phyloP scores from a whole-genome alignment of 441 rosid genomes.

The Pelargonium citronellum region DNA sequence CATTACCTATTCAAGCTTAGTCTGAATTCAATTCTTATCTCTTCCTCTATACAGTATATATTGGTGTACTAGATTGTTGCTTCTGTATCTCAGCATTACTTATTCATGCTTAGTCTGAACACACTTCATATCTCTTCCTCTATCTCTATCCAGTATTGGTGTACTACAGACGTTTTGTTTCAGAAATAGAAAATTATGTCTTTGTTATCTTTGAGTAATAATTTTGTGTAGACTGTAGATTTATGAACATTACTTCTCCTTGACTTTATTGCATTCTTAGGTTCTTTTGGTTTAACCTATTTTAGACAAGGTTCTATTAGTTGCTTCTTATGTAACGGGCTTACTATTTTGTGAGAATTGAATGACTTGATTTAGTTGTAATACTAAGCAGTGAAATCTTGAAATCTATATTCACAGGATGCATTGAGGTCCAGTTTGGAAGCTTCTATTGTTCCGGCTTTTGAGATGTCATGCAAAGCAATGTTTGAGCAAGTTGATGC shows the following conservation, averaged over 20 bases:
- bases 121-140: no score
- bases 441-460: constrained; percentile 65
- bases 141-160: no score
- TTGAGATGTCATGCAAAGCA: constrained; percentile 72
- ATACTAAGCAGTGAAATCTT: constrained; percentile 10
- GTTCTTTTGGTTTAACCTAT: background rate
- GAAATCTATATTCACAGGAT: constrained; percentile 40
- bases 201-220: background rate
- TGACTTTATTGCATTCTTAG: background rate
- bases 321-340: background rate
- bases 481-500: constrained; percentile 72
- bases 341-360: background rate
- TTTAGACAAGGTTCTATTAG: background rate
- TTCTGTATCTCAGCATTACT: no score
- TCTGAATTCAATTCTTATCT: no score
- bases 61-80: no score
- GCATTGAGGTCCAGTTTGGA: constrained; percentile 58
- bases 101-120: no score
- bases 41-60: no score
- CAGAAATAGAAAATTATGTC: no score
- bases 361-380: background rate
- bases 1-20: no score
- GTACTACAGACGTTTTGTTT: no score
- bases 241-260: background rate
- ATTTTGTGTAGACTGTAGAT: background rate